Evolutionary conservation across 306 rosid species (phyloP).

Genomic region (Fragaria iinumae): DNA sequence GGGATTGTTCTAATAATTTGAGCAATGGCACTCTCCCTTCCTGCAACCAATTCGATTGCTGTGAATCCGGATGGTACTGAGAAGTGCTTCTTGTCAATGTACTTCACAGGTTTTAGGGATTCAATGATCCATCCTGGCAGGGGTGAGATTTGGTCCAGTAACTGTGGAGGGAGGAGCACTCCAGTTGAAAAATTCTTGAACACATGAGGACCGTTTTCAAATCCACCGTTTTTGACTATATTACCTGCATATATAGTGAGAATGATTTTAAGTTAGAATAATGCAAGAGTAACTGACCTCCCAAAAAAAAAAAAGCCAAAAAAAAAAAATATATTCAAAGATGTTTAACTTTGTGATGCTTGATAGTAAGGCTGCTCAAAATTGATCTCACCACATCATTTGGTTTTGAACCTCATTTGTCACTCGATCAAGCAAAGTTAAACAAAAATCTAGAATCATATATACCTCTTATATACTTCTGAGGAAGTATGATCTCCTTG

Average conservation of each 20-base stretch:
- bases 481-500: slow-evolving; percentile 36
- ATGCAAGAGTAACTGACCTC: not conserved
- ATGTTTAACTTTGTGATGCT: too few relatives aligned
- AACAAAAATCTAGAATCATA: not conserved
- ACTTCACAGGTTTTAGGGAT: slow-evolving; percentile 54
- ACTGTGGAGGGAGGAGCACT: slow-evolving; percentile 47
- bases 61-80: slow-evolving; percentile 41
- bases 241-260: slow-evolving; percentile 29
- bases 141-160: slow-evolving; percentile 38
- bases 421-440: not conserved
- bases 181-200: slow-evolving; percentile 53
- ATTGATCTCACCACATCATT: not conserved
- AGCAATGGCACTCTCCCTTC: slow-evolving; percentile 55
- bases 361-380: too few relatives aligned
- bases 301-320: too few relatives aligned
- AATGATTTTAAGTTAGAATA: not conserved
- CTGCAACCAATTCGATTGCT: slow-evolving; percentile 47
- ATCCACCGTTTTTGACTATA: slow-evolving; percentile 46
- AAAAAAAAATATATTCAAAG: too few relatives aligned
- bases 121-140: slow-evolving; percentile 58
- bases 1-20: slow-evolving; percentile 48
- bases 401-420: not conserved
- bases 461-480: slow-evolving; percentile 22
- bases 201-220: slow-evolving; percentile 48
- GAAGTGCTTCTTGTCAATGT: slow-evolving; percentile 48